Evolutionary conservation across 345 rosid genomes (phyloP), one percentile per base, ranked within the genome.

Genomic region (Psidium guajava): DNA sequence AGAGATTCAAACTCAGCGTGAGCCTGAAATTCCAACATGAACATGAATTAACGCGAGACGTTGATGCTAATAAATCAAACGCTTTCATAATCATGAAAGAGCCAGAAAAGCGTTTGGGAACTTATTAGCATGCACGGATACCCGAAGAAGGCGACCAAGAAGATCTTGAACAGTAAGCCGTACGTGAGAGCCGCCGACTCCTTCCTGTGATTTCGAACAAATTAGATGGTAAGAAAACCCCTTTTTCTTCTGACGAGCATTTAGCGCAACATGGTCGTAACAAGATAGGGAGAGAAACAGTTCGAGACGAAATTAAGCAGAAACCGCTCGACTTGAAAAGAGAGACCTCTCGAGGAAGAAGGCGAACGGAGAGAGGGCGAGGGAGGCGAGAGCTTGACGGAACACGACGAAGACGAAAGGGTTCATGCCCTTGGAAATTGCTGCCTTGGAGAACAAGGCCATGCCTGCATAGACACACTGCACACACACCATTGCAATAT

Each of bases 331-430:
- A 81, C 10, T 49, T 57, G 59, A 73, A 28, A 49, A 32, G 6
- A 51, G 25, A 11, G 27, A 97, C 99, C 98, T 97, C 87, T 97
- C 96, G 25, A 95, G 88, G 89, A 93, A 89, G 90, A 90, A 84
- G 55, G 98, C 96, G 47, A 95, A 91, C 42, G 98, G 99, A 85
- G 95, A 90, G 22, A 97, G 83, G 47, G 92, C 92, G 16, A 91
- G 77, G 77, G 95, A 80, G 69, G 99, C 98, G 14, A 95, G 90
- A 86, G 96, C 97, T 86, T 95, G 97, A 32, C 98, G 93, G 85
- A 93, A 95, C 58, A 93, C 92, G 13, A 95, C 98, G 25, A 97
- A 96, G 56, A 92, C 95, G 69, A 61, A 92, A 91, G 95, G 93
- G 90, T 90, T 95, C 94, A 94, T 94, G 86, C 99, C 99, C 32